Evolutionary conservation across 2,329 filamentous ascomycete genomes (phyloP).

Genomic region (Cladosporium sp.): DNA sequence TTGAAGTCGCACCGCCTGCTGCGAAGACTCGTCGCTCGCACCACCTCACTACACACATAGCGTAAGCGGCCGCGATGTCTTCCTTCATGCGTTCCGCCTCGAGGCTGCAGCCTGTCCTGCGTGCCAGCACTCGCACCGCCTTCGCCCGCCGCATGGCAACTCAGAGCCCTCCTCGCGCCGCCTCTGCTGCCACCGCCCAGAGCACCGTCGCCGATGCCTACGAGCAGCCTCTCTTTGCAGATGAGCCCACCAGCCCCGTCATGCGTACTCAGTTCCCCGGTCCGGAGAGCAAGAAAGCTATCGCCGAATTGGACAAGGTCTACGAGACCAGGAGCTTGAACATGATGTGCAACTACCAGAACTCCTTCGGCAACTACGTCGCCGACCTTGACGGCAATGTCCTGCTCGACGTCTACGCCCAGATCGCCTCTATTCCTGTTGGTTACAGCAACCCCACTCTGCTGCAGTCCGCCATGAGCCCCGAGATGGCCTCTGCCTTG

Average conservation of each 20-base stretch:
- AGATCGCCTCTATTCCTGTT: conserved; percentile 89
- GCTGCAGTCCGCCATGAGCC: conserved; percentile 66
- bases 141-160: conserved; percentile 29
- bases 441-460: conserved; percentile 89
- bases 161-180: conserved; percentile 32
- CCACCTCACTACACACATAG: conserved; percentile 1
- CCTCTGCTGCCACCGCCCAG: conserved; percentile 30
- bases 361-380: conserved; percentile 79
- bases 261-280: conserved; percentile 68
- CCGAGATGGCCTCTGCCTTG: conserved; percentile 75
- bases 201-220: conserved; percentile 26
- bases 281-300: conserved; percentile 68
- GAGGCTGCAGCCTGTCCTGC: conserved; percentile 34
- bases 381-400: conserved; percentile 70
- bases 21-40: background rate
- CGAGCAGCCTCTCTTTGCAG: conserved; percentile 46
- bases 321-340: conserved; percentile 86
- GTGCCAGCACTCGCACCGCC: conserved; percentile 21
- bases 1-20: conserved; percentile 3
- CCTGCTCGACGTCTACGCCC: conserved; percentile 78
- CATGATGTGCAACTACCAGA: conserved; percentile 74
- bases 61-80: conserved; percentile 28
- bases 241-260: conserved; percentile 58
- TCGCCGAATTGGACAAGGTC: conserved; percentile 71
- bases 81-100: conserved; percentile 34